Evolutionary conservation across 495 filamentous ascomycete genomes (phyloP), one percentile per base, ranked within the genome.

Genomic region (Neurospora pannonica): DNA sequence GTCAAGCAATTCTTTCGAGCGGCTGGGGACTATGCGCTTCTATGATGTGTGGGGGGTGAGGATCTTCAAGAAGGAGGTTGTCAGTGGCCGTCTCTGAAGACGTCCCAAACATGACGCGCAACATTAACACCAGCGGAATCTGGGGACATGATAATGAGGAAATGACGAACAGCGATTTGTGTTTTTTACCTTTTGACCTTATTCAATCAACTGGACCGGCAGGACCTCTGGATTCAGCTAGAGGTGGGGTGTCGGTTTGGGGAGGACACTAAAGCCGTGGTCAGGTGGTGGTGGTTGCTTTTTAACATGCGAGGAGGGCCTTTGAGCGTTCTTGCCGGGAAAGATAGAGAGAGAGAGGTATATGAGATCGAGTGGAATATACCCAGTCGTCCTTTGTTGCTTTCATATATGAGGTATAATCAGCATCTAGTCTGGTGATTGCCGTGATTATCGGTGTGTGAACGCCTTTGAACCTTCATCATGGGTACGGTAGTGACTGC

Each of bases 61-160:
- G 71, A 87, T 88, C 69, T 88, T 87, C 36, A 81, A 85, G 79
- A 87, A 86, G 78, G 86, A 88, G 75, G 75, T 87, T 34, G 75
- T 81, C 13, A 74, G 37, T 43, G 86, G 86, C 3, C 74, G 82
- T 5, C 72, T 86, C 2, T 86, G 46, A 36, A n/a, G n/a, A n/a
- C n/a, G 54, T 31, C 2, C 54, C 54, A 67, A 21, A 9, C 54
- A 9, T 19, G 54, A 67, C 54, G 13, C 6, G 24, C 28, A 17
- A 10, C 13, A 7, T 67, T 62, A 2, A 67, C 3, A 19, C 54
- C 15, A 67, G 28, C 54, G 24, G 31, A 17, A 36, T 17, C 54
- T 4, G 11, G 7, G 54, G 15, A 31, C 21, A 19, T 67, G 28
- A 34, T 34, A 36, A 67, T 36, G 54, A 34, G 54, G 21, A 19